Conservation (phyloP, 2,329 filamentous ascomycete genomes). For the Metarhizium anisopliae region DNA sequence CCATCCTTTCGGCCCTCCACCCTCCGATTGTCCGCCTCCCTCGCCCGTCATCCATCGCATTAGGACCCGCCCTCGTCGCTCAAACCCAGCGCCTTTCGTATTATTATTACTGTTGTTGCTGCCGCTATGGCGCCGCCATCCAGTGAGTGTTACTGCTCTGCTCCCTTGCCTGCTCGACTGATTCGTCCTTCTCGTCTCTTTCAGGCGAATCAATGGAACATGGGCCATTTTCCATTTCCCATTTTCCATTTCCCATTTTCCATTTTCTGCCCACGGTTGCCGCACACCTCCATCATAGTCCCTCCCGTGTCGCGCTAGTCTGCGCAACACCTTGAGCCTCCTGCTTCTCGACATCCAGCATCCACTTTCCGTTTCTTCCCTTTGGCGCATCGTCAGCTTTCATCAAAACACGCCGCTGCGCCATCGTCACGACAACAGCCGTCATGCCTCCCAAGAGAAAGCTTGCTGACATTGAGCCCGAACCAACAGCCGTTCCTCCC, state of each 20-base stretch:
- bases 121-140: slow-evolving; percentile 19
- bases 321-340: slow-evolving; percentile 3
- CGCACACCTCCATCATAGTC: background rate
- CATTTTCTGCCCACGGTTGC: background rate
- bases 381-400: background rate
- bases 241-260: background rate
- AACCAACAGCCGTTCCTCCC: slow-evolving; percentile 40
- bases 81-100: background rate
- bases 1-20: background rate
- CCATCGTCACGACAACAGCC: slow-evolving; percentile 2
- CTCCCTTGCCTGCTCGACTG: slow-evolving; percentile 6
- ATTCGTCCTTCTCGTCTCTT: background rate
- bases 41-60: background rate
- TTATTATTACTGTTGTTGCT: background rate
- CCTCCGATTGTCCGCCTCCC: background rate
- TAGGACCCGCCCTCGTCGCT: background rate
- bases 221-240: background rate
- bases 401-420: background rate
- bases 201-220: background rate
- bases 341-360: background rate
- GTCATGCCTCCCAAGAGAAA: slow-evolving; percentile 28
- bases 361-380: background rate
- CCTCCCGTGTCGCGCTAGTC: background rate
- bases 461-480: slow-evolving; percentile 26
- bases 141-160: slow-evolving; percentile 12